A percentile compares a stretch with the other conserved stretches of the same genome.
phyloP scores from a whole-genome alignment of 2,329 filamentous ascomycete genomes.

The Lachnellula arida region DNA sequence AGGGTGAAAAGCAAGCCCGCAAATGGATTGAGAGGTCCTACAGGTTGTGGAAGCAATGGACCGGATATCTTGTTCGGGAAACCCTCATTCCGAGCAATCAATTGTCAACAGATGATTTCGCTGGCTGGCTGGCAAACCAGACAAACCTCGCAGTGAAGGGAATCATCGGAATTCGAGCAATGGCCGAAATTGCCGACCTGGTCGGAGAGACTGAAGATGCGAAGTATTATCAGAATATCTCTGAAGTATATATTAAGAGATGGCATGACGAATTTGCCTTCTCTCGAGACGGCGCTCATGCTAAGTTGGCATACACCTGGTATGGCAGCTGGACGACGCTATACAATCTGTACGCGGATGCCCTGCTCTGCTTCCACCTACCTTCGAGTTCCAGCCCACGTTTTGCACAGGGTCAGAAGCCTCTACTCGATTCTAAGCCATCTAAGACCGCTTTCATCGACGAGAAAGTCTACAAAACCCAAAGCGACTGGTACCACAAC shows the following conservation, averaged over 20 bases:
- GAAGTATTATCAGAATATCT: constrained; percentile 54
- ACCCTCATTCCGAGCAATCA: constrained; percentile 61
- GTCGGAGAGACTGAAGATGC: constrained; percentile 53
- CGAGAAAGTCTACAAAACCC: constrained; percentile 68
- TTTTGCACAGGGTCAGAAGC: constrained; percentile 20
- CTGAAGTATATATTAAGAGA: constrained; percentile 58
- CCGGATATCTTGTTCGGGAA: constrained; percentile 60
- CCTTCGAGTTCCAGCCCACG: constrained; percentile 26
- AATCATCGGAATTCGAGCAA: constrained; percentile 73
- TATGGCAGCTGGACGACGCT: constrained; percentile 70
- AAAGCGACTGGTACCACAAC: constrained; percentile 74
- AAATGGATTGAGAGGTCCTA: constrained; percentile 61
- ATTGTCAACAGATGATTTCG: constrained; percentile 66
- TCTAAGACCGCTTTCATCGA: constrained; percentile 59
- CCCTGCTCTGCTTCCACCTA: constrained; percentile 73
- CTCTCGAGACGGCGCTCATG: constrained; percentile 60
- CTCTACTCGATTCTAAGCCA: constrained; percentile 14
- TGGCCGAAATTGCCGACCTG: constrained; percentile 60
- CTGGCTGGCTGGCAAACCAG: constrained; percentile 63
- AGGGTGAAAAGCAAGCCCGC: constrained; percentile 52
- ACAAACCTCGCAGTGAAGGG: constrained; percentile 73
- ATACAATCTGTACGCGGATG: constrained; percentile 67
- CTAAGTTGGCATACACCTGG: constrained; percentile 69
- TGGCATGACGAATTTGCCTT: constrained; percentile 60
- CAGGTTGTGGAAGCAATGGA: constrained; percentile 64